phyloP scores from a whole-genome alignment of 1,284 basidiomycete genomes.

The Rhodotorula glutinis region DNA sequence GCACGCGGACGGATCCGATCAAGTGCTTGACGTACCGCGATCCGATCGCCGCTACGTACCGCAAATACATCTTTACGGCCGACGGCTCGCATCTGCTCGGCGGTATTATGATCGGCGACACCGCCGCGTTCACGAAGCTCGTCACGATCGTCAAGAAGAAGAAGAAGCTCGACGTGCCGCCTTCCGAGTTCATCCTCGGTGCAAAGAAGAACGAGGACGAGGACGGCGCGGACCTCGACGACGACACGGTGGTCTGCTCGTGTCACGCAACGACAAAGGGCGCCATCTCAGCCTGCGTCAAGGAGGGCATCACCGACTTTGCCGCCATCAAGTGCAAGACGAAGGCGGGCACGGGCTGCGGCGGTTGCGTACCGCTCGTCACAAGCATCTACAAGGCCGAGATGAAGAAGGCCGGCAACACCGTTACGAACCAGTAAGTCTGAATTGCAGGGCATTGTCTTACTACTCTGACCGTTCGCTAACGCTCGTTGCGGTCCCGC shows the following conservation, averaged over 20 bases:
- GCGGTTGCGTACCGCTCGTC: slow-evolving; percentile 62
- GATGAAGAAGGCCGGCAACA: slow-evolving; percentile 66
- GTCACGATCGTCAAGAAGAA: slow-evolving; percentile 70
- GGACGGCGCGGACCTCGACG: slow-evolving; percentile 64
- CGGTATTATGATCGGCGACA: slow-evolving; percentile 78
- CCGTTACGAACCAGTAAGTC: slow-evolving; percentile 56
- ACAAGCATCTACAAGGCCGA: slow-evolving; percentile 61
- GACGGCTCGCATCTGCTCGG: slow-evolving; percentile 71
- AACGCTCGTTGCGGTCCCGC: neutral
- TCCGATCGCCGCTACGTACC: slow-evolving; percentile 67
- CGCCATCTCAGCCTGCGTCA: slow-evolving; percentile 58
- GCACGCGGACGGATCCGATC: slow-evolving; percentile 52
- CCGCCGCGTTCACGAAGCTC: slow-evolving; percentile 66
- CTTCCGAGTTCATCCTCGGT: slow-evolving; percentile 67
- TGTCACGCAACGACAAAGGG: slow-evolving; percentile 62
- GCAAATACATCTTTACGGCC: slow-evolving; percentile 71
- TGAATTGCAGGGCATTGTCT: too few species aligned
- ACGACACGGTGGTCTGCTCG: slow-evolving; percentile 67
- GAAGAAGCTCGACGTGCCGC: slow-evolving; percentile 64
- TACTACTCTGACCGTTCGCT: too few species aligned
- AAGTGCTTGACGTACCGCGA: slow-evolving; percentile 68
- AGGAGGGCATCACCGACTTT: slow-evolving; percentile 56
- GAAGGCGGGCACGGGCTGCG: slow-evolving; percentile 61
- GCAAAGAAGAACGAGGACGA: slow-evolving; percentile 56
- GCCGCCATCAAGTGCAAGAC: slow-evolving; percentile 64